Evolutionary conservation across 345 rosid species (phyloP).

Genomic region (Lenwebbia sp.): DNA sequence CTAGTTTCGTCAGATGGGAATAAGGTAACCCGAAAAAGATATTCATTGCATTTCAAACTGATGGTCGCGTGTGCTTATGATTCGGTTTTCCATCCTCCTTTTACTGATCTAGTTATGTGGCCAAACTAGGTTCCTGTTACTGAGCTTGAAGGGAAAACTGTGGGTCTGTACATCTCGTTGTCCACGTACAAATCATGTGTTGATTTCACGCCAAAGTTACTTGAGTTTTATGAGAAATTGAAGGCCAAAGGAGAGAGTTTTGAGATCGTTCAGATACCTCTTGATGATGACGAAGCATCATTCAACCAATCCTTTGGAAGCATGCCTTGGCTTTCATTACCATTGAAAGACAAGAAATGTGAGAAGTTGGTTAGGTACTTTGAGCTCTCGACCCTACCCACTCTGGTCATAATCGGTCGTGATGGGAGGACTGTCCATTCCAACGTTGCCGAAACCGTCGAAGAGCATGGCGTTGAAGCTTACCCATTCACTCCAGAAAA

Average conservation of each 20-base stretch:
- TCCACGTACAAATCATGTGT: not conserved
- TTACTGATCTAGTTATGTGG: not conserved
- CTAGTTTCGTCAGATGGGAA: constrained; percentile 39
- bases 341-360: not conserved
- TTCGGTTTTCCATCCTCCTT: not conserved
- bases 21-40: constrained; percentile 20
- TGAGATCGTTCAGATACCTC: constrained; percentile 13
- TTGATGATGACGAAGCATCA: not conserved
- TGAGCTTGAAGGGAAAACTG: constrained; percentile 9
- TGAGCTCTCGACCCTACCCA: constrained; percentile 4
- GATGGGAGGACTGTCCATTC: constrained; percentile 10
- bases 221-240: constrained; percentile 1
- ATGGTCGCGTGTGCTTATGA: not conserved
- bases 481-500: constrained; percentile 15
- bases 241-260: constrained; percentile 1
- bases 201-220: not conserved
- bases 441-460: not conserved
- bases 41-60: not conserved
- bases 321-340: constrained; percentile 18
- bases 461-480: constrained; percentile 4
- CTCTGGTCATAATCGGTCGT: constrained; percentile 4
- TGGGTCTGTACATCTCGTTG: constrained; percentile 12
- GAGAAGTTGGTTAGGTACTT: constrained; percentile 4
- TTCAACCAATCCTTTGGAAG: not conserved
- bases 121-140: constrained; percentile 1